phyloP scores from a whole-genome alignment of 345 rosid species.

The Raphanus raphanistrum region DNA sequence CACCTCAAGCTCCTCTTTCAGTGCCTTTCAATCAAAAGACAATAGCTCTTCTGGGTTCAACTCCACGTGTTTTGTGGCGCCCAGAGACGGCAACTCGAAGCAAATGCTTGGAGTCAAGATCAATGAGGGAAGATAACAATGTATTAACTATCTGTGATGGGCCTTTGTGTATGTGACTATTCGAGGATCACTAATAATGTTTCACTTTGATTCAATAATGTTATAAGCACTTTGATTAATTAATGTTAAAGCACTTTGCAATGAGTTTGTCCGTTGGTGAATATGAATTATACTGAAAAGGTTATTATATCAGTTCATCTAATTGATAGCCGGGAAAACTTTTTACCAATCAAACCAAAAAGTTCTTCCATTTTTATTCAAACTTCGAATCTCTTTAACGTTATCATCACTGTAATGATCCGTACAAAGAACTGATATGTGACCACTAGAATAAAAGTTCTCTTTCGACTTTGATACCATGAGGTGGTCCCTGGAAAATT shows the following conservation, averaged over 20 bases:
- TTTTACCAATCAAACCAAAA: neutral
- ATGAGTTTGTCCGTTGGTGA: neutral
- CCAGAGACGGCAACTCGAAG: neutral
- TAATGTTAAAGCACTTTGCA: neutral
- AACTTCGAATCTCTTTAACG: neutral
- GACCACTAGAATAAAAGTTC: too few species aligned
- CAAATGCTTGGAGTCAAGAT: constrained; percentile 30
- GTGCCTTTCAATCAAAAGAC: constrained; percentile 5
- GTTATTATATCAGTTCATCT: neutral
- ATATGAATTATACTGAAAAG: neutral
- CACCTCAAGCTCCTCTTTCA: constrained; percentile 35
- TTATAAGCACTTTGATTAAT: neutral
- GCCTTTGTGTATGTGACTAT: neutral
- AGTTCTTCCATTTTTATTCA: neutral
- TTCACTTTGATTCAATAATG: neutral
- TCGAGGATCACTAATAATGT: neutral
- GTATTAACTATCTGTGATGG: neutral
- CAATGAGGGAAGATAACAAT: constrained; percentile 10
- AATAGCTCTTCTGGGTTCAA: neutral
- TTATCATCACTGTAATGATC: too few species aligned
- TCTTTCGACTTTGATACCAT: too few species aligned
- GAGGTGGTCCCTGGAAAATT: too few species aligned
- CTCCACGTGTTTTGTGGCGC: constrained; percentile 21
- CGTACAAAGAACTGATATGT: too few species aligned
- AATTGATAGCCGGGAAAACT: neutral